Evolutionary conservation across 169 alveolate species (phyloP), one percentile per base, ranked within the genome.

Genomic region (Cryptosporidium viatorum): DNA sequence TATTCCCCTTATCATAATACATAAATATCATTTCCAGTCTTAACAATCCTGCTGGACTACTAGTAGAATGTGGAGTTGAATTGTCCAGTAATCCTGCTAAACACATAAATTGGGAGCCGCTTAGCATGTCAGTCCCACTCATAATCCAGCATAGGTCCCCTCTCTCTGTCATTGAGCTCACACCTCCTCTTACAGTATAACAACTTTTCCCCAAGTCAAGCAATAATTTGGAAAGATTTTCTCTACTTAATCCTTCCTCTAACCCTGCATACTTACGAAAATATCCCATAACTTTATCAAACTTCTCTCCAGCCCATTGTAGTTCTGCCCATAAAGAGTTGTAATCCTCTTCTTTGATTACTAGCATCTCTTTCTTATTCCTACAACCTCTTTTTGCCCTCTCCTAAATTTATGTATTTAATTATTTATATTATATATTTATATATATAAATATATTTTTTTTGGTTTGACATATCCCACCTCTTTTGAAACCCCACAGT

Each of bases 71-170:
- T 18, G 89, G 89, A 59, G 89, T 80, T 5, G 89, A 80, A 80
- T 80, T 80, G n/a, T 80, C 89, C 69, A 80, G 18, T 80, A 80
- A 31, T 23, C 80, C 89, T 41, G 89, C 89, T 18, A 80, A 80
- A 65, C 89, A 80, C 89, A 80, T 80, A 65, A 80, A 80, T 23
- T 80, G 89, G 14, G 89, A 80, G 9, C 89, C 89, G 37, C 75
- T 80, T 45, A 80, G 14, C 59, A 62, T 41, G 29, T 65, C 65
- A 37, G 67, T 41, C 12, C 89, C 89, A 80, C 89, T 80, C 67
- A 80, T 80, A 18, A 80, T 80, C 69, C 69, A 80, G 48, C 89
- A 80, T 29, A 80, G 55, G 35, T 80, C 89, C 7, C 89, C 89
- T 31, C 89, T 9, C 35, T 80, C 80, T 41, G 89, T 80, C 14